Base-by-base conservation (phyloP, 2,329 filamentous ascomycete genomes). In the Fusarium pseudoanthophilum region DNA sequence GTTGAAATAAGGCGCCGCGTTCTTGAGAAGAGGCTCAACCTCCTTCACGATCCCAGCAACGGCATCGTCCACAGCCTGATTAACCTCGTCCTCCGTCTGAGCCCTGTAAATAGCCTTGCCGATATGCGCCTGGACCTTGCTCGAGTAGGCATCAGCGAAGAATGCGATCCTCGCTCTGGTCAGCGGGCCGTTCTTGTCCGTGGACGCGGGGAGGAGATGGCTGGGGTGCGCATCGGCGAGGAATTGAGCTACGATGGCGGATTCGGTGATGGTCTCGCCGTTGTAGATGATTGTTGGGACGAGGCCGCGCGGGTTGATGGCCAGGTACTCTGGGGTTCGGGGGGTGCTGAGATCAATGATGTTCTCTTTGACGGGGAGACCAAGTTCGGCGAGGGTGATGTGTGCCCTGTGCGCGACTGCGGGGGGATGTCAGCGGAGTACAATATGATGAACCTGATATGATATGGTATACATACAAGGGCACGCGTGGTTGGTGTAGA, bases 301-400 rank as follows among this genome's bases (percentile, higher is more conserved):
- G 7, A 95, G 88, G 20, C 94, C 94, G 64, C 93, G 90, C 73
- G 93, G 93, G 84, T 95, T 95, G 79, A 96, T 84, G 58, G 91
- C 85, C 14, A 96, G 87, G 79, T 95, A 96, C 85, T 91, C 93
- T 42, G 88, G 85, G 34, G 92, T 90, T 15, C 93, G 90, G 0
- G 93, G 93, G 15, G 82, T 87, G 74, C 83, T 81, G 52, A 96
- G 86, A 79, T 95, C 92, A 75, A 97, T 92, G 64, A 90, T 89
- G 68, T 93, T 90, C 74, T 94, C 91, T 64, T 93, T 90, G 76
- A 89, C 93, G 0, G 88, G 85, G 36, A 95, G 78, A 16, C 86
- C 86, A 18, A 92, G 87, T 78, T 94, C 92, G 36, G 87, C 86
- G 32, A 95, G 86, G 11, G 88, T 88, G 67, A 94, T 93, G 76